Conservation (phyloP, 345 rosid species). For the Salix brachista region DNA sequence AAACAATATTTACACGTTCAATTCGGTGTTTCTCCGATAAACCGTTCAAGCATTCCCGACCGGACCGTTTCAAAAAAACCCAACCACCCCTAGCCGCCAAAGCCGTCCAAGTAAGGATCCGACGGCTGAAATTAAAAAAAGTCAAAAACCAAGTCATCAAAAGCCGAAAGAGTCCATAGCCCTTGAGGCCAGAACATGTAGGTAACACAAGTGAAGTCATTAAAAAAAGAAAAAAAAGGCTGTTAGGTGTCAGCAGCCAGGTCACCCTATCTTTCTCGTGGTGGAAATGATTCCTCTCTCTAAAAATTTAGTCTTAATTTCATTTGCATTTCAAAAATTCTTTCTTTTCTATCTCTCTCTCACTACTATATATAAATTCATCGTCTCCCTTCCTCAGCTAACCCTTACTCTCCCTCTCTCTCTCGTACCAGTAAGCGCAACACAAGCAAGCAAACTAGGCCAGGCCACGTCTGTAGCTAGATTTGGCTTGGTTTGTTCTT, state of each 20-base stretch:
- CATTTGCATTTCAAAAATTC: slow-evolving; percentile 33
- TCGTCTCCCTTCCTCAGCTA: background rate
- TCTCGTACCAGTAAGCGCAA: background rate
- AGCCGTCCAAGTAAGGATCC: background rate
- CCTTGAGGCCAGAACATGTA: background rate
- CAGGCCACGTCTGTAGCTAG: slow-evolving; percentile 1
- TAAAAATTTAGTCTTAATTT: slow-evolving; percentile 29
- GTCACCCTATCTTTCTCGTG: slow-evolving; percentile 47
- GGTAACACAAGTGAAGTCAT: background rate
- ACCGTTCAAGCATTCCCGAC: background rate
- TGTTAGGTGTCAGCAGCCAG: slow-evolving; percentile 34
- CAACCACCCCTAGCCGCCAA: background rate
- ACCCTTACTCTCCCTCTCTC: background rate
- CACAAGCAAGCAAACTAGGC: background rate
- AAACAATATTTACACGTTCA: background rate
- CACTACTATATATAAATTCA: background rate
- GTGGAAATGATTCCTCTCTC: slow-evolving; percentile 40
- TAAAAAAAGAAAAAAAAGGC: background rate
- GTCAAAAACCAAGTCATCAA: background rate
- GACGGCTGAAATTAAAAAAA: slow-evolving; percentile 12
- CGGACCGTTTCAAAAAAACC: background rate
- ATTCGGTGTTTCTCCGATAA: background rate
- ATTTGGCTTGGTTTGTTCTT: background rate
- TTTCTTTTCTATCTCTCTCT: background rate
- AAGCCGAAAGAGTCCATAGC: background rate